phyloP scores from a whole-genome alignment of 1,284 basidiomycete genomes.

The Apiotrichum brassicae region DNA sequence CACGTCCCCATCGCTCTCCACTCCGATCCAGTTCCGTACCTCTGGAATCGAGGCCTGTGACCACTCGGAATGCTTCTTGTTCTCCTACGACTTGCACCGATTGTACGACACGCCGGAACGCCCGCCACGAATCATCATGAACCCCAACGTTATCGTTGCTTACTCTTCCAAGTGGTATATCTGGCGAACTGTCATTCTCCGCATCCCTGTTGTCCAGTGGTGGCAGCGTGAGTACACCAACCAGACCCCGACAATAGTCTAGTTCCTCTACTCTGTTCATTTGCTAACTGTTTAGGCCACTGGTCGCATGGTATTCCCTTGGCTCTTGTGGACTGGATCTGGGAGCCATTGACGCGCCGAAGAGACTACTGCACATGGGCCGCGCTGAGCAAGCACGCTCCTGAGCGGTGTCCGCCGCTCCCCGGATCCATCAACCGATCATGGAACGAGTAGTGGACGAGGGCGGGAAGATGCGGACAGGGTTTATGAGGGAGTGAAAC shows the following conservation, averaged over 20 bases:
- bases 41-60: conserved; percentile 50
- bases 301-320: conserved; percentile 26
- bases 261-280: background rate
- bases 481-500: no score
- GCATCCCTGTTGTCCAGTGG: conserved; percentile 50
- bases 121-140: conserved; percentile 49
- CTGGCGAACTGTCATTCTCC: conserved; percentile 52
- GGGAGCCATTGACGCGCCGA: conserved; percentile 17
- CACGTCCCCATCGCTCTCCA: conserved; percentile 43
- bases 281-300: conserved; percentile 14
- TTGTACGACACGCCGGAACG: conserved; percentile 44
- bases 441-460: background rate
- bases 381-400: conserved; percentile 15
- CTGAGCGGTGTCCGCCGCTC: conserved; percentile 23
- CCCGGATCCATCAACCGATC: conserved; percentile 1
- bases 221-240: conserved; percentile 46
- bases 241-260: no score
- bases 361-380: conserved; percentile 35
- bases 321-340: conserved; percentile 24
- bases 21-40: conserved; percentile 51
- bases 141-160: conserved; percentile 49
- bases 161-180: conserved; percentile 49
- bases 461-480: no score
- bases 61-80: conserved; percentile 54
- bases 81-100: conserved; percentile 55